These are phyloP conservation scores for Scheffersomyces lignicola DNA, from an alignment of 1,139 yeast genomes.

Conservation along the genomic window DNA sequence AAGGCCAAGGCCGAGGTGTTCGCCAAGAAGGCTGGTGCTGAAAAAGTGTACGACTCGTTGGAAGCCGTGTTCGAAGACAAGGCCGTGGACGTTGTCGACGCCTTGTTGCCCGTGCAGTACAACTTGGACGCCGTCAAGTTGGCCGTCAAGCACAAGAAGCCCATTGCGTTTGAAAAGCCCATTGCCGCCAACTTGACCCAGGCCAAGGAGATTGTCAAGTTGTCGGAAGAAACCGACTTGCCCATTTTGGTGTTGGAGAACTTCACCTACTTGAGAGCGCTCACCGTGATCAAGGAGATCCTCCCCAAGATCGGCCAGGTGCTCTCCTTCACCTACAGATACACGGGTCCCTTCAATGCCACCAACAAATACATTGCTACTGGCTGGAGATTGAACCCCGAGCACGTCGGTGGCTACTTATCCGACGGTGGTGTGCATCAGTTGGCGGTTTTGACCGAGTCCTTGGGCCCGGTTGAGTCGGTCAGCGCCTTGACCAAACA, in stretches of 20 bases:
- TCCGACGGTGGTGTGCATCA: constrained; percentile 97
- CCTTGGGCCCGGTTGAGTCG: constrained; percentile 71
- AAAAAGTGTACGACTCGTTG: constrained; percentile 61
- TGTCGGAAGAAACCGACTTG: constrained; percentile 56
- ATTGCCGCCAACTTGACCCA: constrained; percentile 82
- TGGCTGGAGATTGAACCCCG: constrained; percentile 84
- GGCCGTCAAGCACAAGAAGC: constrained; percentile 71
- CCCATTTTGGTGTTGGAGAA: constrained; percentile 83
- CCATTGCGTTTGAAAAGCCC: constrained; percentile 84
- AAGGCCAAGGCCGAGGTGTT: constrained; percentile 76
- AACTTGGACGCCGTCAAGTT: constrained; percentile 67
- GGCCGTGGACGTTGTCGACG: constrained; percentile 74
- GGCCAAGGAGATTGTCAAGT: constrained; percentile 72
- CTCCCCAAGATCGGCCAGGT: constrained; percentile 74
- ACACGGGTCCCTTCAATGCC: constrained; percentile 77
- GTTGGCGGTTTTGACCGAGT: constrained; percentile 77
- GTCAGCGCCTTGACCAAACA: constrained; percentile 76
- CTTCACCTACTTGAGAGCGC: constrained; percentile 70
- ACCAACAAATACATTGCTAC: constrained; percentile 67
- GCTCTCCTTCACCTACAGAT: constrained; percentile 71
- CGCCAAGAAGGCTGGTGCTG: constrained; percentile 62
- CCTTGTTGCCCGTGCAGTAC: constrained; percentile 80
- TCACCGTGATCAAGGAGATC: constrained; percentile 51
- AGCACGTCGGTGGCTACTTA: constrained; percentile 87
- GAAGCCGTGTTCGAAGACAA: constrained; percentile 67